phyloP scores from a whole-genome alignment of 768 basidiomycete species.

The Podaxis carcinomalis region DNA sequence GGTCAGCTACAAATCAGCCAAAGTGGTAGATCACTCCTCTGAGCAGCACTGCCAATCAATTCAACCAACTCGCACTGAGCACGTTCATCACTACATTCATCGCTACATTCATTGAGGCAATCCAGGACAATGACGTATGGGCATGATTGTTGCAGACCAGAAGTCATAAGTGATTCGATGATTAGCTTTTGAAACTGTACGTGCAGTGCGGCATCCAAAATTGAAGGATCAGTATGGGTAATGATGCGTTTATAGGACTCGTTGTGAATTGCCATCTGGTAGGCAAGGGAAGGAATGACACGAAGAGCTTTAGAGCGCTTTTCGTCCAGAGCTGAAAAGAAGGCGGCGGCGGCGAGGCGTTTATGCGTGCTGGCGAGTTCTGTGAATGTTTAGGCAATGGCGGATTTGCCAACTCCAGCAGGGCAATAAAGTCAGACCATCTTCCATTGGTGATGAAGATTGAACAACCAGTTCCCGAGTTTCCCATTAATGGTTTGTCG shows the following conservation, averaged over 20 bases:
- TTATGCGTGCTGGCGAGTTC: background rate
- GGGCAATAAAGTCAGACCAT: background rate
- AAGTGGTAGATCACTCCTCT: background rate
- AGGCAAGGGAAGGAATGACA: background rate
- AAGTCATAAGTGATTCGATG: background rate
- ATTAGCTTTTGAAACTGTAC: background rate
- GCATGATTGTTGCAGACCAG: background rate
- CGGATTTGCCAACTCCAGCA: background rate
- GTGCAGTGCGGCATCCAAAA: background rate
- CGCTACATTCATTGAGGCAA: background rate
- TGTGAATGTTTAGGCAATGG: background rate
- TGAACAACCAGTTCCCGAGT: background rate
- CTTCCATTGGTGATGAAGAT: background rate
- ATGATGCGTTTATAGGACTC: background rate
- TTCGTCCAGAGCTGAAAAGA: background rate
- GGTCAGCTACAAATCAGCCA: slow-evolving; percentile 1
- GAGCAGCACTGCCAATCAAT: background rate
- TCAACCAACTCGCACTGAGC: background rate
- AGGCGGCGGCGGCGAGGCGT: background rate
- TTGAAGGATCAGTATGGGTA: background rate
- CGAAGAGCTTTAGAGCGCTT: background rate
- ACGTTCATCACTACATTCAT: background rate
- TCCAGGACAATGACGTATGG: background rate
- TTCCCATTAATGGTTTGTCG: background rate
- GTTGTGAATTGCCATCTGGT: background rate